Conservation (phyloP, 1,284 basidiomycete genomes). For the Pseudozyma pruni region DNA sequence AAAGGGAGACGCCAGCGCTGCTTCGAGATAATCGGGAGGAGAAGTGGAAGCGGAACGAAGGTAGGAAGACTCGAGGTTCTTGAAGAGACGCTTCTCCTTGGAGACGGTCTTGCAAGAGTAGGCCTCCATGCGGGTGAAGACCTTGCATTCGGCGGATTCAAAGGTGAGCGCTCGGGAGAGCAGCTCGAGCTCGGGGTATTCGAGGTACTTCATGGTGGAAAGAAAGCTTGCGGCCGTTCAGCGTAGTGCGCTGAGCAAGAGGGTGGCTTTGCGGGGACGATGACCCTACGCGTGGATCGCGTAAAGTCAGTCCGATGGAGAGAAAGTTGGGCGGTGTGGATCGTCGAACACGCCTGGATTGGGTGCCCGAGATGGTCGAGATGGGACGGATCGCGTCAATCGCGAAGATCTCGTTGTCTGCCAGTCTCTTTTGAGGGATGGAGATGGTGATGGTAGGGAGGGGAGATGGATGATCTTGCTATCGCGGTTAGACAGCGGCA, state of each 20-base stretch:
- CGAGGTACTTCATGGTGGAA: slow-evolving; percentile 85
- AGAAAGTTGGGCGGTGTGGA: slow-evolving; percentile 5
- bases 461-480: neutral
- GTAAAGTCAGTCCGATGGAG: slow-evolving; percentile 27
- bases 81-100: slow-evolving; percentile 96
- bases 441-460: slow-evolving; percentile 17
- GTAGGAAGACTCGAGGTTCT: slow-evolving; percentile 73
- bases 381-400: slow-evolving; percentile 43
- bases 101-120: slow-evolving; percentile 98
- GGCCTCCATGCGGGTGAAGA: slow-evolving; percentile 92
- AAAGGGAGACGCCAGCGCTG: slow-evolving; percentile 62
- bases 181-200: slow-evolving; percentile 80
- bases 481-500: neutral
- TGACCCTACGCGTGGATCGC: slow-evolving; percentile 54
- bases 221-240: slow-evolving; percentile 21
- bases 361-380: slow-evolving; percentile 55
- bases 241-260: slow-evolving; percentile 39
- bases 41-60: slow-evolving; percentile 61
- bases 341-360: slow-evolving; percentile 57
- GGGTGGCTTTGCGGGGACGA: slow-evolving; percentile 10
- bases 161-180: slow-evolving; percentile 81
- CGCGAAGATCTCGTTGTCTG: slow-evolving; percentile 41
- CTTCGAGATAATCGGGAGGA: slow-evolving; percentile 63
- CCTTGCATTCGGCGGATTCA: slow-evolving; percentile 83
- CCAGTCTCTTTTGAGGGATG: slow-evolving; percentile 23